Conservation (phyloP, 768 basidiomycete genomes). For the Tylopilus vinaceipallidus region DNA sequence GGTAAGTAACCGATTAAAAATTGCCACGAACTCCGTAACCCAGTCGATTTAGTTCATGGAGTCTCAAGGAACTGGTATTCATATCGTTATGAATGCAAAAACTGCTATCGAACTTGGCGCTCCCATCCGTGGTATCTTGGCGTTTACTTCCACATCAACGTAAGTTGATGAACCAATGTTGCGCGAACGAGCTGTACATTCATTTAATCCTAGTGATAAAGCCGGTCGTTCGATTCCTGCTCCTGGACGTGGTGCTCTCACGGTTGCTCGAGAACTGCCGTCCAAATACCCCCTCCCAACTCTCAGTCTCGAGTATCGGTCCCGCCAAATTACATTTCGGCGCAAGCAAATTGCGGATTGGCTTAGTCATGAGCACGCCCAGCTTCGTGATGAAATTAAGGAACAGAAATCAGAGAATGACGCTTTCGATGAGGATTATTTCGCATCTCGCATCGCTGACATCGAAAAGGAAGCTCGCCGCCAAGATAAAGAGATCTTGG, state of each 20-base stretch:
- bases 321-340: slow-evolving; percentile 93
- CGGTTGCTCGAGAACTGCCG: slow-evolving; percentile 81
- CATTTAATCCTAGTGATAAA: slow-evolving; percentile 81
- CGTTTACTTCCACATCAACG: slow-evolving; percentile 96
- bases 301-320: slow-evolving; percentile 84
- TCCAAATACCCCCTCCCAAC: slow-evolving; percentile 76
- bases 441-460: slow-evolving; percentile 73
- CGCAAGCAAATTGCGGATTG: slow-evolving; percentile 93
- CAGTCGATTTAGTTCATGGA: slow-evolving; percentile 79
- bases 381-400: slow-evolving; percentile 78
- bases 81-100: slow-evolving; percentile 95
- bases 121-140: slow-evolving; percentile 90
- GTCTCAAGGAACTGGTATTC: slow-evolving; percentile 93
- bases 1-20: slow-evolving; percentile 44
- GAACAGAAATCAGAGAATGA: slow-evolving; percentile 54
- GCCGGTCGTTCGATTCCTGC: slow-evolving; percentile 98
- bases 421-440: slow-evolving; percentile 59
- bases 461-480: slow-evolving; percentile 88
- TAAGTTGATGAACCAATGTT: slow-evolving; percentile 39
- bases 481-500: slow-evolving; percentile 92
- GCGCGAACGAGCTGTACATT: slow-evolving; percentile 3
- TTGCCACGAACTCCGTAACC: neutral
- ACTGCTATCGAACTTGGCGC: slow-evolving; percentile 93
- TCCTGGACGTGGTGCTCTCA: slow-evolving; percentile 90
- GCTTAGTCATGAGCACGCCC: slow-evolving; percentile 84